Evolutionary conservation across 2,329 filamentous ascomycete genomes (phyloP).

Genomic region (Cladosporium phlei): DNA sequence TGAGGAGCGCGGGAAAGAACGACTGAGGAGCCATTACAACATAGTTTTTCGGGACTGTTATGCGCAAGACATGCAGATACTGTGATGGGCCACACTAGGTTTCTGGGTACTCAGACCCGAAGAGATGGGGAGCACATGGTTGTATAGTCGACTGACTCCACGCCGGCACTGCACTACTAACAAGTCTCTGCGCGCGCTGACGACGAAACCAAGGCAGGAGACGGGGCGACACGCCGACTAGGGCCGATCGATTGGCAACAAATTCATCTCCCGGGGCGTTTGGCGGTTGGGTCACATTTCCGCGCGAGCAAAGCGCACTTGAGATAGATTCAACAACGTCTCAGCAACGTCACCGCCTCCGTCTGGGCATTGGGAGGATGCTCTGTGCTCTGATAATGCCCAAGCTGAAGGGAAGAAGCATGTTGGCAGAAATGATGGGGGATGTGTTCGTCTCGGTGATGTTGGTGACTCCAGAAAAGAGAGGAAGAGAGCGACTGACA

Average conservation of each 20-base stretch:
- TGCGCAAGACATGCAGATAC: not conserved
- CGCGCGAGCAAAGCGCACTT: slow-evolving; percentile 3
- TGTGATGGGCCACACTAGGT: no score
- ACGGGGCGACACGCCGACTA: slow-evolving; percentile 3
- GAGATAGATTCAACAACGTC: slow-evolving; percentile 1
- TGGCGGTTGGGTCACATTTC: slow-evolving; percentile 1
- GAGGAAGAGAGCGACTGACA: not conserved
- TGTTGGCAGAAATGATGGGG: no score
- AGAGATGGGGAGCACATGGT: not conserved
- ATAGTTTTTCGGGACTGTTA: slow-evolving; percentile 5
- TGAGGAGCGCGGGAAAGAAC: slow-evolving; percentile 4
- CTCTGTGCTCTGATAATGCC: not conserved
- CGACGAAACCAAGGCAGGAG: slow-evolving; percentile 6
- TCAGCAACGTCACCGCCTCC: slow-evolving; percentile 5
- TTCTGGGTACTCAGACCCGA: not conserved
- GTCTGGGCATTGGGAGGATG: slow-evolving; percentile 1
- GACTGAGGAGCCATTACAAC: slow-evolving; percentile 4
- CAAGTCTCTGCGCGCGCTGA: slow-evolving; percentile 2
- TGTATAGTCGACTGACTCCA: slow-evolving; percentile 3
- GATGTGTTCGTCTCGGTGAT: not conserved
- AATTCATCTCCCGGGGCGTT: slow-evolving; percentile 12
- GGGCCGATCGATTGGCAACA: slow-evolving; percentile 9
- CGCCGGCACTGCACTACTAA: not conserved
- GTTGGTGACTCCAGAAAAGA: no score
- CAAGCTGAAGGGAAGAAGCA: no score